Evolutionary conservation across 2,329 filamentous ascomycete genomes (phyloP).

Genomic region (Aspergillus persii): DNA sequence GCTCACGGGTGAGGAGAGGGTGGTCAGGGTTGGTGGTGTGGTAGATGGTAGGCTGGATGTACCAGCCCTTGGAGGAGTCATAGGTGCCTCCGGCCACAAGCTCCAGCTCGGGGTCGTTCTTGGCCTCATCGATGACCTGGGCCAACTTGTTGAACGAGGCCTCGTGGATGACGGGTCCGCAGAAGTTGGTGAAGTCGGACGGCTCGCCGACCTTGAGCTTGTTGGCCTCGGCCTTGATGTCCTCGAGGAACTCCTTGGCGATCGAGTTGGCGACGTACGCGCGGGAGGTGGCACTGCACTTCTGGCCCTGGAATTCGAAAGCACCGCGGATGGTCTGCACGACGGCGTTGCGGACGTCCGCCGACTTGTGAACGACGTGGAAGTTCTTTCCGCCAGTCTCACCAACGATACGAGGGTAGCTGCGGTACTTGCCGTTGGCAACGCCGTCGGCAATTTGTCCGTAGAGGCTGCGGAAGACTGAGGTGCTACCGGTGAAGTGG

Average conservation of each 20-base stretch:
- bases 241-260: constrained; percentile 69
- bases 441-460: constrained; percentile 80
- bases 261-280: constrained; percentile 73
- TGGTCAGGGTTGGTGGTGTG: constrained; percentile 70
- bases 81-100: constrained; percentile 74
- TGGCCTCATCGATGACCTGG: constrained; percentile 75
- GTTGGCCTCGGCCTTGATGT: constrained; percentile 65
- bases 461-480: constrained; percentile 85
- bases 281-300: constrained; percentile 82
- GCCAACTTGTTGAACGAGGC: constrained; percentile 77
- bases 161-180: constrained; percentile 83
- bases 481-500: constrained; percentile 91
- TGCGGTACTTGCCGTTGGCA: constrained; percentile 74
- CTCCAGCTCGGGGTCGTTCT: constrained; percentile 69
- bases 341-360: constrained; percentile 74
- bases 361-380: constrained; percentile 75
- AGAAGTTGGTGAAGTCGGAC: constrained; percentile 71
- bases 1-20: constrained; percentile 71
- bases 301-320: constrained; percentile 89
- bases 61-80: constrained; percentile 76
- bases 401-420: constrained; percentile 85
- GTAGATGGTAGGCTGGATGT: constrained; percentile 81
- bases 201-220: constrained; percentile 70
- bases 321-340: constrained; percentile 81
- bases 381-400: constrained; percentile 96